Percentiles rank a stretch among this genome's conserved stretches.
Conservation (phyloP, 192 early-diverging fungal genomes). For the Podila clonocystis region DNA sequence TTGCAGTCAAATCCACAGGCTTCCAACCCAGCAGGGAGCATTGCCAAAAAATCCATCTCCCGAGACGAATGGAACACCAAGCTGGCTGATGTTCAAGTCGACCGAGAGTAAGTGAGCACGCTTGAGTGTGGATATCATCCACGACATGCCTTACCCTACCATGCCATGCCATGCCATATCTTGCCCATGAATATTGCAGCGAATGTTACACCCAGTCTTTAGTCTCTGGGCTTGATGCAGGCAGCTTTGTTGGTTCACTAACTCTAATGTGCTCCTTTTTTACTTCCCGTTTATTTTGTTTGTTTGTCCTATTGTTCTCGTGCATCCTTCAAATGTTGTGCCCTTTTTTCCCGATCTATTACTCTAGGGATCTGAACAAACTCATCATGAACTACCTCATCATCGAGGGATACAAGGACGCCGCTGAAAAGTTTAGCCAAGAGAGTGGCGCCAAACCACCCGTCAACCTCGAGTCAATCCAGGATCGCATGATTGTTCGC, state of each 20-base stretch:
- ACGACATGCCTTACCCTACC: too few species aligned
- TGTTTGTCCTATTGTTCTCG: background rate
- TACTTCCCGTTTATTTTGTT: background rate
- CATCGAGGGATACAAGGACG: slow-evolving; percentile 99
- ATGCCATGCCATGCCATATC: too few species aligned
- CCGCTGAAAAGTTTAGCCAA: slow-evolving; percentile 93
- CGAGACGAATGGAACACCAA: slow-evolving; percentile 88
- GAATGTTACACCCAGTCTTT: background rate
- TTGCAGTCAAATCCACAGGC: slow-evolving; percentile 42
- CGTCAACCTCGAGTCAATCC: slow-evolving; percentile 89
- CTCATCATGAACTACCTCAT: slow-evolving; percentile 99
- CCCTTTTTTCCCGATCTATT: background rate
- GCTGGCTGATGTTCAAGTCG: slow-evolving; percentile 84
- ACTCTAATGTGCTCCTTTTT: too few species aligned
- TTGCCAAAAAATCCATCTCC: slow-evolving; percentile 68
- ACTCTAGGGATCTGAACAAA: slow-evolving; percentile 89
- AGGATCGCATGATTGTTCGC: slow-evolving; percentile 95
- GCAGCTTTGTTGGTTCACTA: background rate
- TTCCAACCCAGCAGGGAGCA: slow-evolving; percentile 20
- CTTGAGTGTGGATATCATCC: slow-evolving; percentile 2
- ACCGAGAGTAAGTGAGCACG: slow-evolving; percentile 71
- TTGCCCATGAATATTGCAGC: too few species aligned
- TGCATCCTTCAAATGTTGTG: background rate
- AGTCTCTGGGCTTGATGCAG: background rate
- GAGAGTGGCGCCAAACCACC: slow-evolving; percentile 85